Conservation (phyloP, 1,139 yeast genomes). For the Blastobotrys capitulatus region DNA sequence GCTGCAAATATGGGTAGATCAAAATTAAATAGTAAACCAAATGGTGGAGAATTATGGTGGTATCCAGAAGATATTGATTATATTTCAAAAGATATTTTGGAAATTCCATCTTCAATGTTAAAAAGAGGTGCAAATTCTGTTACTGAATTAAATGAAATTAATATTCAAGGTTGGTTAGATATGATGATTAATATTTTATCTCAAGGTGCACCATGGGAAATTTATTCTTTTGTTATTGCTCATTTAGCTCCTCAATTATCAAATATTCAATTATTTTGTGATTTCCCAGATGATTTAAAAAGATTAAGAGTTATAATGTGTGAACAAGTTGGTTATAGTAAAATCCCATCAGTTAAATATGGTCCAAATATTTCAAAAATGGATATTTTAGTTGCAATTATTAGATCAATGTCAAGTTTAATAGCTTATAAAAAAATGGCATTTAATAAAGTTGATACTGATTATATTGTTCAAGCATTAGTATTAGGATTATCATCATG, state of each 20-base stretch:
- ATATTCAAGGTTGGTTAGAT: constrained; percentile 49
- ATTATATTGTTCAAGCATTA: constrained; percentile 59
- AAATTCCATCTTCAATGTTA: constrained; percentile 29
- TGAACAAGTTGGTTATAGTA: constrained; percentile 47
- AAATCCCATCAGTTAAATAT: constrained; percentile 29
- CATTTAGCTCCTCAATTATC: constrained; percentile 71
- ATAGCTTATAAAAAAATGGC: constrained; percentile 54
- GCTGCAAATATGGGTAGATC: constrained; percentile 56
- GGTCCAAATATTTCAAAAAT: constrained; percentile 48
- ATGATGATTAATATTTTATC: constrained; percentile 47
- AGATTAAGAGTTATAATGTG: constrained; percentile 49
- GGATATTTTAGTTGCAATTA: constrained; percentile 62
- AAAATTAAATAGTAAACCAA: constrained; percentile 25
- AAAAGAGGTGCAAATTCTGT: constrained; percentile 14
- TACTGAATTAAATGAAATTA: constrained; percentile 29
- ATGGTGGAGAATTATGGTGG: constrained; percentile 41
- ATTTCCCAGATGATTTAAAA: constrained; percentile 42
- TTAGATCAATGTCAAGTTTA: constrained; percentile 60
- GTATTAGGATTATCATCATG: constrained; percentile 64
- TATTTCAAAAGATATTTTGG: constrained; percentile 40
- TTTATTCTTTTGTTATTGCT: constrained; percentile 60
- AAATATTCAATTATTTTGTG: constrained; percentile 50
- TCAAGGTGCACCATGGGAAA: constrained; percentile 58
- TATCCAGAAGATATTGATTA: constrained; percentile 54
- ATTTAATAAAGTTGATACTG: constrained; percentile 60